Conservation (phyloP, 208 protist genomes). For the Trypanosoma caninum region DNA sequence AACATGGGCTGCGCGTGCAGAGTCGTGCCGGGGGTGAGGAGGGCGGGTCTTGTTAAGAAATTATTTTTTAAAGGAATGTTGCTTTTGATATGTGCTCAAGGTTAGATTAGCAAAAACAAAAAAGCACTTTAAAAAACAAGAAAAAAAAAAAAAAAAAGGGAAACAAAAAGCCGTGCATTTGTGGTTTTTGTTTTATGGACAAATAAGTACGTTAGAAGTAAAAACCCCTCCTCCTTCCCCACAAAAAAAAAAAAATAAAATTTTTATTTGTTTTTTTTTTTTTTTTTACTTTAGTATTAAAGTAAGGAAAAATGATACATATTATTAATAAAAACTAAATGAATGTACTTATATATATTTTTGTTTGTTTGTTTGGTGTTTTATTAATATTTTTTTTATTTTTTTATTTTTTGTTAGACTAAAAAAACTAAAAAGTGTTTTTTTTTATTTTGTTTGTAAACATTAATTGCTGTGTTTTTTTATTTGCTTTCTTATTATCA, state of each 20-base stretch:
- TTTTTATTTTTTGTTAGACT: no score
- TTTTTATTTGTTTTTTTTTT: not conserved
- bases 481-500: not conserved
- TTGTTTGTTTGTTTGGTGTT: constrained; percentile 5
- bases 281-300: not conserved
- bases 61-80: not conserved
- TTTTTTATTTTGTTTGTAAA: not conserved
- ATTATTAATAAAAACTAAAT: not conserved
- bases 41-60: not conserved
- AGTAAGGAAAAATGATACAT: not conserved
- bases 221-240: no score
- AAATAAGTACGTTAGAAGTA: no score
- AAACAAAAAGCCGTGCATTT: not conserved
- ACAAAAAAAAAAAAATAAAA: no score
- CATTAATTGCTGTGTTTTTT: not conserved
- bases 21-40: not conserved
- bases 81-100: no score
- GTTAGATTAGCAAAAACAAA: no score
- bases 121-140: not conserved
- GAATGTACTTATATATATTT: not conserved
- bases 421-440: not conserved
- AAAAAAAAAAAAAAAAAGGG: not conserved
- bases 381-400: not conserved
- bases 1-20: constrained; percentile 46
- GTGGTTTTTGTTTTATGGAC: not conserved